These are phyloP conservation scores for Coemansia sp. DNA, from an alignment of 192 early-diverging fungal genomes.

Conservation along the genomic window DNA sequence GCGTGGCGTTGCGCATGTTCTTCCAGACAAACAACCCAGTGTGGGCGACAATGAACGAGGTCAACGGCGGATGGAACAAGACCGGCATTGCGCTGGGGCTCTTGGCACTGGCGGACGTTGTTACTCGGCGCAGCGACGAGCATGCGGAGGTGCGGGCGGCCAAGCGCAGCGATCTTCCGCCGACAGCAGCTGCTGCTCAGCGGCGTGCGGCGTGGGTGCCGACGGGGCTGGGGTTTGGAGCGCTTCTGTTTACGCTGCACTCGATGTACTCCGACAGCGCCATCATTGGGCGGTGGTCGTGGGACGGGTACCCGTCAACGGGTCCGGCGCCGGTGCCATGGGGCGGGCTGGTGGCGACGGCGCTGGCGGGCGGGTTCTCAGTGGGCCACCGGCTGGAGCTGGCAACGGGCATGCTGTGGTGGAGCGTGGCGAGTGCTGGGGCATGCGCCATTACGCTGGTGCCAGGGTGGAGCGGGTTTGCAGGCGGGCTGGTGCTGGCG, in stretches of 20 bases:
- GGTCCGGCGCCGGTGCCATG: slow-evolving; percentile 76
- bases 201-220: slow-evolving; percentile 49
- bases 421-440: slow-evolving; percentile 57
- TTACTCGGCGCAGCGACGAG: slow-evolving; percentile 48
- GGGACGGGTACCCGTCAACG: slow-evolving; percentile 73
- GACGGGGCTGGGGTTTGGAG: slow-evolving; percentile 65
- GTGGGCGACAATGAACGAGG: slow-evolving; percentile 80
- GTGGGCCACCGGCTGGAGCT: slow-evolving; percentile 39
- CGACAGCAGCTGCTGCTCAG: not conserved
- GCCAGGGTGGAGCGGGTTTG: slow-evolving; percentile 66
- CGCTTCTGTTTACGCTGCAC: slow-evolving; percentile 71
- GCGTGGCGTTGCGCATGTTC: slow-evolving; percentile 71
- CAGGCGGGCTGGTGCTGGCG: slow-evolving; percentile 65
- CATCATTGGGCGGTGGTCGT: slow-evolving; percentile 74
- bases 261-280: slow-evolving; percentile 78
- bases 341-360: slow-evolving; percentile 65
- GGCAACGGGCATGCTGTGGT: slow-evolving; percentile 60
- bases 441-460: slow-evolving; percentile 62
- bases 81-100: slow-evolving; percentile 65
- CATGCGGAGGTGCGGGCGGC: slow-evolving; percentile 26
- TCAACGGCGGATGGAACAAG: slow-evolving; percentile 73
- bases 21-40: slow-evolving; percentile 82
- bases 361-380: slow-evolving; percentile 62
- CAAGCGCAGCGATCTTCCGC: slow-evolving; percentile 39
- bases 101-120: slow-evolving; percentile 62